A percentile compares a stretch with the other conserved stretches of the same genome.
Conservation (phyloP, 192 early-diverging fungal species). For the Linnemannia exigua region DNA sequence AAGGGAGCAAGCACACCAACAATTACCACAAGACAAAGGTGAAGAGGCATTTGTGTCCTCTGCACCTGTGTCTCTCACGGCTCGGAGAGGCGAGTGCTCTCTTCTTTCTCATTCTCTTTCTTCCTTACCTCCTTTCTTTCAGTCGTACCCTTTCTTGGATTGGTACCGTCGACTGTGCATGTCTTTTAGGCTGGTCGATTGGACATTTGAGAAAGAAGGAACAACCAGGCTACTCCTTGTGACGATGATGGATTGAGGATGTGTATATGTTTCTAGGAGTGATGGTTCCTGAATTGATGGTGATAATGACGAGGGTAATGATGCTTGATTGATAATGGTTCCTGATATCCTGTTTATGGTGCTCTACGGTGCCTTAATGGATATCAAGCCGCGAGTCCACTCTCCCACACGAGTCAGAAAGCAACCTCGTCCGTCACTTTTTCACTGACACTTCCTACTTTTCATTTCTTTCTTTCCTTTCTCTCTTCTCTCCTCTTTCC, state of each 20-base stretch:
- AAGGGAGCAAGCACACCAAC: not conserved
- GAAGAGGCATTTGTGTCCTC: not conserved
- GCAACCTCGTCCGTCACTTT: not conserved
- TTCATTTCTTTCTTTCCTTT: not conserved
- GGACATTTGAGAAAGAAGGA: not conserved
- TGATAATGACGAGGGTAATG: not conserved
- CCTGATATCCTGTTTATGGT: too few relatives aligned
- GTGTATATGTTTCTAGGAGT: not conserved
- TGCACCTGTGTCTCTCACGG: not conserved
- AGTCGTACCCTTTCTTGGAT: not conserved
- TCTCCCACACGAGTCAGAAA: too few relatives aligned
- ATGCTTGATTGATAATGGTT: not conserved
- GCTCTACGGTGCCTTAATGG: too few relatives aligned
- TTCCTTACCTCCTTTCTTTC: not conserved
- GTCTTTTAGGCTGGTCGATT: not conserved
- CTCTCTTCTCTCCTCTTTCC: not conserved
- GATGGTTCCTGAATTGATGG: not conserved
- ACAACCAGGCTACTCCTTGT: too few relatives aligned
- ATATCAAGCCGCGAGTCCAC: too few relatives aligned
- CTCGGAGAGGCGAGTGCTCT: not conserved
- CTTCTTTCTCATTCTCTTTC: too few relatives aligned
- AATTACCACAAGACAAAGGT: not conserved
- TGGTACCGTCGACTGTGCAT: not conserved
- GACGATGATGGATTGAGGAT: too few relatives aligned
- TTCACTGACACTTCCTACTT: not conserved